phyloP scores from a whole-genome alignment of 495 filamentous ascomycete genomes.

The Hyaloscypha bicolor region DNA sequence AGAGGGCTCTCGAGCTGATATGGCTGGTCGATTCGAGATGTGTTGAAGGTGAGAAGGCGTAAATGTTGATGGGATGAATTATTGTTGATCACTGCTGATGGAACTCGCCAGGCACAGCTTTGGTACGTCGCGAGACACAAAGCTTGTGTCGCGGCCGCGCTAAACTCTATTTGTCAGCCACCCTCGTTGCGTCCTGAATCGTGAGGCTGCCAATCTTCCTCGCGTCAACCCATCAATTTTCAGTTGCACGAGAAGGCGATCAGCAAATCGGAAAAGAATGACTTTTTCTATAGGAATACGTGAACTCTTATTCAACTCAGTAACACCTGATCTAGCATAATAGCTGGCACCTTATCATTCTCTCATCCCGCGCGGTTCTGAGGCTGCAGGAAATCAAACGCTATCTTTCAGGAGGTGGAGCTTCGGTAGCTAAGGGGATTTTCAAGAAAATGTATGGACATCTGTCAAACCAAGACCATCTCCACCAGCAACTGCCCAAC shows the following conservation, averaged over 20 bases:
- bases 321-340: not conserved
- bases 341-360: not conserved
- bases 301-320: not conserved
- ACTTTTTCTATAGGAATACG: not conserved
- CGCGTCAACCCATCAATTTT: not conserved
- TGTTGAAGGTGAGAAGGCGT: not conserved
- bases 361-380: not conserved
- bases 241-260: not conserved
- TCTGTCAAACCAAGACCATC: conserved; percentile 19
- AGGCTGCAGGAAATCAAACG: conserved; percentile 5
- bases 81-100: conserved; percentile 15
- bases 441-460: conserved; percentile 14
- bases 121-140: not conserved
- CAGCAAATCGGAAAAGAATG: not conserved
- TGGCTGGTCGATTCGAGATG: not conserved
- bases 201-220: not conserved
- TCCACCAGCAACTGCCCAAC: conserved; percentile 3
- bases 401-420: conserved; percentile 3
- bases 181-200: not conserved
- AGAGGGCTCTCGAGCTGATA: not conserved
- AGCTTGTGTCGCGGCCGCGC: not conserved
- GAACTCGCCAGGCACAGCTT: conserved; percentile 23
- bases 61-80: conserved; percentile 9
- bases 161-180: not conserved
- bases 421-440: conserved; percentile 10